phyloP scores from a whole-genome alignment of 2,329 filamentous ascomycete genomes.

The Pseudogymnoascus sp. region DNA sequence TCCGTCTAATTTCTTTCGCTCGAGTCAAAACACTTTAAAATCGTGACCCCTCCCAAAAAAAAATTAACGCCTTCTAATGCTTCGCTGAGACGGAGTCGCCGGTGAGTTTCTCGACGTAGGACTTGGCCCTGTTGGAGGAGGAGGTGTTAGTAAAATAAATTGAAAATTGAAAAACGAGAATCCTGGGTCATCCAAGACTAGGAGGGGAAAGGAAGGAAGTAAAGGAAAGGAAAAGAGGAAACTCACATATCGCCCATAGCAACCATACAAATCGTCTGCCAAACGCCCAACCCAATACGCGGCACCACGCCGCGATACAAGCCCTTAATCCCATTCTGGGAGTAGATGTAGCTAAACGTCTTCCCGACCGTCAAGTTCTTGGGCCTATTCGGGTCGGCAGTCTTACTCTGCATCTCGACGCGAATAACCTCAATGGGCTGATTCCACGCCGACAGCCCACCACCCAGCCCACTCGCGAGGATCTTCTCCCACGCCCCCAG shows the following conservation, averaged over 20 bases:
- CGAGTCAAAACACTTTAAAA: too few relatives aligned
- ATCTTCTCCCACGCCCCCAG: conserved; percentile 81
- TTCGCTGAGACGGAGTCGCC: conserved; percentile 57
- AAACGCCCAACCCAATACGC: conserved; percentile 88
- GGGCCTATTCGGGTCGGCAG: conserved; percentile 89
- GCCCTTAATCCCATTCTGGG: conserved; percentile 77
- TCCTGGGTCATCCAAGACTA: too few relatives aligned
- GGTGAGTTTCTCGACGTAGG: conserved; percentile 57
- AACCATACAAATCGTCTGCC: conserved; percentile 99
- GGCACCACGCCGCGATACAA: conserved; percentile 93
- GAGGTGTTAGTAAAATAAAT: too few relatives aligned
- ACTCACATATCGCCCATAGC: too few relatives aligned
- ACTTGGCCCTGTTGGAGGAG: conserved; percentile 64
- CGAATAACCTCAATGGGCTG: conserved; percentile 99
- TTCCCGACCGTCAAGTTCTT: conserved; percentile 98
- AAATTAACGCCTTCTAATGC: conserved; percentile 49
- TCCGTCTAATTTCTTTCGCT: too few relatives aligned
- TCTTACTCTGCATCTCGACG: conserved; percentile 99
- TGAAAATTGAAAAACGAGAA: too few relatives aligned
- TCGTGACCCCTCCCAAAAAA: too few relatives aligned
- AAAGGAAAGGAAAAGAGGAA: too few relatives aligned
- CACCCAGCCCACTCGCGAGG: conserved; percentile 73
- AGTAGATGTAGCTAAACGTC: conserved; percentile 79
- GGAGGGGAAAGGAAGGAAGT: too few relatives aligned
- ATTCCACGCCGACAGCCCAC: conserved; percentile 96